These are phyloP conservation scores for Wallacemonas sp. DNA, from an alignment of 208 protist species.

Conservation along the genomic window DNA sequence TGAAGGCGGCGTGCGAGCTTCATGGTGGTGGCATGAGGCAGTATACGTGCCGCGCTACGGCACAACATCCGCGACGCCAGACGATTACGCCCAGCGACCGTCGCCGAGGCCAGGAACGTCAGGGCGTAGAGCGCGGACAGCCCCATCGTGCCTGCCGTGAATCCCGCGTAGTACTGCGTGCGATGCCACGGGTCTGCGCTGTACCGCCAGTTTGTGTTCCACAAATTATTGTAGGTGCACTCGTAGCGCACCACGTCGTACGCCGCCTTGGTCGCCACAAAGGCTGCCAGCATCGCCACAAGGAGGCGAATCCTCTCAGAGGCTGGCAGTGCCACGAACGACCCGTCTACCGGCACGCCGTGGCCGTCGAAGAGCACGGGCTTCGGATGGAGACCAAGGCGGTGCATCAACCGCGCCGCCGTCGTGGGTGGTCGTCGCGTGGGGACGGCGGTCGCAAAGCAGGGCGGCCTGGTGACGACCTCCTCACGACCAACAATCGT, in stretches of 20 bases:
- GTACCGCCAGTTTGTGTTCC: slow-evolving; percentile 29
- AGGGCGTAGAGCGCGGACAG: slow-evolving; percentile 18
- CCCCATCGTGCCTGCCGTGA: slow-evolving; percentile 17
- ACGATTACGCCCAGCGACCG: slow-evolving; percentile 21
- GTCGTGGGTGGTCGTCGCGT: background rate
- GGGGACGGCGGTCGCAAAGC: background rate
- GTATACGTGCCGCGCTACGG: slow-evolving; percentile 5
- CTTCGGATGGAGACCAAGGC: background rate
- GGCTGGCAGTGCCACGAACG: slow-evolving; percentile 19
- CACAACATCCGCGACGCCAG: slow-evolving; percentile 21
- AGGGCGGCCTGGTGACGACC: background rate
- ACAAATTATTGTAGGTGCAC: slow-evolving; percentile 36
- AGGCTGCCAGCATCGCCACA: slow-evolving; percentile 15
- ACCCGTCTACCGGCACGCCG: slow-evolving; percentile 28
- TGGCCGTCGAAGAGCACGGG: slow-evolving; percentile 21
- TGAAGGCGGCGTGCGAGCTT: slow-evolving; percentile 9
- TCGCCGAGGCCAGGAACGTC: slow-evolving; percentile 23
- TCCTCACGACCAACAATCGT: slow-evolving; percentile 24
- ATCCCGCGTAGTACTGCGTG: slow-evolving; percentile 30
- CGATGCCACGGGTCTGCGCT: slow-evolving; percentile 17
- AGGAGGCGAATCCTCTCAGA: slow-evolving; percentile 27
- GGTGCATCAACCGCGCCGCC: background rate
- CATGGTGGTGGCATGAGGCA: slow-evolving; percentile 13
- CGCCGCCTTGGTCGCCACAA: slow-evolving; percentile 24
- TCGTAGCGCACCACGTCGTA: slow-evolving; percentile 32